These are phyloP conservation scores for Fusarium chlamydosporum DNA, from an alignment of 2,329 filamentous ascomycete species.

Conservation along the genomic window DNA sequence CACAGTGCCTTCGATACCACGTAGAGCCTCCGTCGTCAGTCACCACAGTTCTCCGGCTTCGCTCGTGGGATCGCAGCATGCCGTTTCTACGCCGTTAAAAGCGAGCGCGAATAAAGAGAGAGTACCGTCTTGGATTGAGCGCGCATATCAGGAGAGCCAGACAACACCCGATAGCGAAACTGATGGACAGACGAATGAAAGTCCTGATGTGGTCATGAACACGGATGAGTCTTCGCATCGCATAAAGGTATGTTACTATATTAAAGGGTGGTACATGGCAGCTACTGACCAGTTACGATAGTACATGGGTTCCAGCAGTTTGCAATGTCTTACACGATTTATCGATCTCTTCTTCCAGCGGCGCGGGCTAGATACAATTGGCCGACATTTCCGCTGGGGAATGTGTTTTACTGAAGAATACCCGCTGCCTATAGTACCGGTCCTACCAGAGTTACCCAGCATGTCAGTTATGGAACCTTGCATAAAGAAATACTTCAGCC, in stretches of 20 bases:
- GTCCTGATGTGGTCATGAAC: constrained; percentile 43
- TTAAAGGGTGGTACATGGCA: too few species aligned
- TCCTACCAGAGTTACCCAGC: constrained; percentile 34
- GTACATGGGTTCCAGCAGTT: constrained; percentile 46
- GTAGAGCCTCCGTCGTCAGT: constrained; percentile 32
- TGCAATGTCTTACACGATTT: constrained; percentile 41
- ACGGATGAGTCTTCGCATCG: constrained; percentile 45
- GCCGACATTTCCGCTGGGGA: constrained; percentile 41
- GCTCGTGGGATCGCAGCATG: constrained; percentile 36
- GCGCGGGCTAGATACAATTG: constrained; percentile 40
- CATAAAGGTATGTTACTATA: constrained; percentile 32
- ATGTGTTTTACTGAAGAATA: constrained; percentile 46
- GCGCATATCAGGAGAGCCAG: constrained; percentile 39
- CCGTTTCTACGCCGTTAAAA: constrained; percentile 9
- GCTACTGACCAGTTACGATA: constrained; percentile 9
- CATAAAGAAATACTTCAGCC: constrained; percentile 41
- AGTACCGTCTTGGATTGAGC: constrained; percentile 41
- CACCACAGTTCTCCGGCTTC: constrained; percentile 43
- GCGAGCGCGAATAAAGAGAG: constrained; percentile 25
- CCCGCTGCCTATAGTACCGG: constrained; percentile 26
- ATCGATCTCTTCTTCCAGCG: constrained; percentile 40
- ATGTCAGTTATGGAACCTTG: constrained; percentile 41
- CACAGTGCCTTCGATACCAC: constrained; percentile 15
- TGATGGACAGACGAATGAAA: constrained; percentile 35
- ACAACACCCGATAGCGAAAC: constrained; percentile 31